These are phyloP conservation scores for Martiniozyma asiatica DNA, from an alignment of 1,139 yeast species.

Conservation along the genomic window DNA sequence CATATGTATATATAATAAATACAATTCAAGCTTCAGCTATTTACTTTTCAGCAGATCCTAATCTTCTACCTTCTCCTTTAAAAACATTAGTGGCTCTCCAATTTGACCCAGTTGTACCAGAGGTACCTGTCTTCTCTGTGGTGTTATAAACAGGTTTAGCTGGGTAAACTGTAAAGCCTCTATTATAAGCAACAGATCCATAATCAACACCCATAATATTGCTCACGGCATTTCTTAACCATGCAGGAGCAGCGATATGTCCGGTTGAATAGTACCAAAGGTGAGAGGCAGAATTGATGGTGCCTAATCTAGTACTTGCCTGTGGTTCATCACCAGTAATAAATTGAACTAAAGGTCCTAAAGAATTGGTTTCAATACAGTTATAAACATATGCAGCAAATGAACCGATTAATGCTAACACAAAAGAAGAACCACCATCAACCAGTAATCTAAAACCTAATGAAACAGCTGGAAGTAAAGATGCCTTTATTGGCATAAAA, in stretches of 20 bases:
- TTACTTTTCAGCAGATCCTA: conserved; percentile 10
- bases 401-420: conserved; percentile 36
- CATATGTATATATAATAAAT: too few species aligned
- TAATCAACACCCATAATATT: conserved; percentile 22
- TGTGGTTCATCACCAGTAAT: conserved; percentile 17
- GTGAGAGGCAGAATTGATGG: conserved; percentile 19
- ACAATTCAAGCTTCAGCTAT: too few species aligned
- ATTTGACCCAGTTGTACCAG: neutral
- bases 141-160: conserved; percentile 6
- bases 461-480: conserved; percentile 45
- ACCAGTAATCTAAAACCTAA: conserved; percentile 35
- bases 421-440: conserved; percentile 29
- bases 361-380: conserved; percentile 44
- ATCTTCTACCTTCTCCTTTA: conserved; percentile 4
- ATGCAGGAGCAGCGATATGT: conserved; percentile 25
- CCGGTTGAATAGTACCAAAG: conserved; percentile 25
- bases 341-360: conserved; percentile 32
- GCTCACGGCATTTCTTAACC: conserved; percentile 18
- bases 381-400: conserved; percentile 46
- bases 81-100: neutral
- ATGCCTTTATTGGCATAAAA: conserved; percentile 45
- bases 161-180: conserved; percentile 14
- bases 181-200: conserved; percentile 17
- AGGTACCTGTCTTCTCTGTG: conserved; percentile 5
- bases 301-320: conserved; percentile 24